Base-by-base conservation (phyloP, 2,329 filamentous ascomycete species). In the Fusarium circinatum region DNA sequence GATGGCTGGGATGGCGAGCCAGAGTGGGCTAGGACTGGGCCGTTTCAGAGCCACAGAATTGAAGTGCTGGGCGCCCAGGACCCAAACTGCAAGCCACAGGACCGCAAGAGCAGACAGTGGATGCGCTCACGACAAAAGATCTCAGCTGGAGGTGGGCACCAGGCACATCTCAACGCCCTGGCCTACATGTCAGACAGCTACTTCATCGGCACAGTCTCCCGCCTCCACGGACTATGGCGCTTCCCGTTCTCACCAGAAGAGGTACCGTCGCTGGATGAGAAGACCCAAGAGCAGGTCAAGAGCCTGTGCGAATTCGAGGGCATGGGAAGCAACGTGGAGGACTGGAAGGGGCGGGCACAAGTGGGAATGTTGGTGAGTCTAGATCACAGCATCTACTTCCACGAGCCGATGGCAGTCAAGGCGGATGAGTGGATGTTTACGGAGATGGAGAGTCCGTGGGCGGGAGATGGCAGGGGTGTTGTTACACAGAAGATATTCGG, bases 141-240 rank as follows among this genome's bases (percentile, higher is more conserved):
- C 78, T 93, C 91, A 47, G 87, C 89, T 2, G 86, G 86, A 8
- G 94, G 94, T 26, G 94, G 94, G 3, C 90, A 92, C 73, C 89
- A 93, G 78, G 94, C 95, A 17, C 95, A 98, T 80, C 86, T 98
- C 41, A 92, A 90, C 42, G 96, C 96, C 14, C 87, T 99, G 70
- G 96, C 96, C 30, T 99, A 98, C 85, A 93, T 98, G 85, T 94
- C 92, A 32, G 96, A 98, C 83, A 93, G 89, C 79, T 96, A 94
- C 84, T 98, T 99, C 83, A 95, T 98, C 81, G 95, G 94, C 44
- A 98, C 95, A 5, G 90, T 98, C 13, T 87, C 92, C 34, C 90
- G 94, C 26, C 91, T 95, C 62, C 95, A 98, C 82, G 88, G 90
- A 64, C 87, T 98, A 41, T 95, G 93, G 89, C 88, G 93, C 20